phyloP scores from a whole-genome alignment of 2,329 filamentous ascomycete species.

The Fusarium verticillioides region DNA sequence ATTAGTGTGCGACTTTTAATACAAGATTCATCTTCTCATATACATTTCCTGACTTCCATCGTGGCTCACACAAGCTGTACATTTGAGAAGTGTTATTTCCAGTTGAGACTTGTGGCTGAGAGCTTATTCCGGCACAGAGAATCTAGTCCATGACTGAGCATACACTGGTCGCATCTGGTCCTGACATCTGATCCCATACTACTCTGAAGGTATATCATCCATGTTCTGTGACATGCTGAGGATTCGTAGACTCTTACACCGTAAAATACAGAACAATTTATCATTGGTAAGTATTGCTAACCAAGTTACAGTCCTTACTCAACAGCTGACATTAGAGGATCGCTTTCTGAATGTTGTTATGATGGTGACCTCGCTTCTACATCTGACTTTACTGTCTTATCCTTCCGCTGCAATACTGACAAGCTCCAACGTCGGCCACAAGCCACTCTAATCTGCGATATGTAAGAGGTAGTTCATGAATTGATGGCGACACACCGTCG shows the following conservation, averaged over 20 bases:
- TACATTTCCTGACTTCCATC: neutral
- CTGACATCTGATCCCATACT: neutral
- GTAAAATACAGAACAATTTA: fast-evolving
- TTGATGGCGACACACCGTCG: neutral
- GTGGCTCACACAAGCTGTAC: neutral
- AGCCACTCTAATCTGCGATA: neutral
- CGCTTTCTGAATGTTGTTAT: fast-evolving
- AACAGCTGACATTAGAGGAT: fast-evolving
- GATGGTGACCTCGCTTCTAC: neutral
- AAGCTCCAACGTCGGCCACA: neutral
- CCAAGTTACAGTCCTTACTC: fast-evolving
- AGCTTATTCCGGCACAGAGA: too few relatives aligned
- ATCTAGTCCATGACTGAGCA: too few relatives aligned
- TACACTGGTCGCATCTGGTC: fast-evolving
- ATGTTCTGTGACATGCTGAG: fast-evolving
- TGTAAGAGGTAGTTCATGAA: neutral
- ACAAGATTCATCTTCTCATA: neutral
- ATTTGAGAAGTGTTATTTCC: too few relatives aligned
- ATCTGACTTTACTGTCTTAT: fast-evolving
- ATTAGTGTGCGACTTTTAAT: neutral
- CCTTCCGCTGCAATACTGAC: neutral
- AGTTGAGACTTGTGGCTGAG: too few relatives aligned
- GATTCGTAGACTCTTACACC: neutral
- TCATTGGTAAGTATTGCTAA: fast-evolving
- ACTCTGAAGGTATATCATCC: fast-evolving